A percentile compares a stretch with the other conserved stretches of the same genome.
Conservation (phyloP, 2,329 filamentous ascomycete species). For the Myotisia sp. region DNA sequence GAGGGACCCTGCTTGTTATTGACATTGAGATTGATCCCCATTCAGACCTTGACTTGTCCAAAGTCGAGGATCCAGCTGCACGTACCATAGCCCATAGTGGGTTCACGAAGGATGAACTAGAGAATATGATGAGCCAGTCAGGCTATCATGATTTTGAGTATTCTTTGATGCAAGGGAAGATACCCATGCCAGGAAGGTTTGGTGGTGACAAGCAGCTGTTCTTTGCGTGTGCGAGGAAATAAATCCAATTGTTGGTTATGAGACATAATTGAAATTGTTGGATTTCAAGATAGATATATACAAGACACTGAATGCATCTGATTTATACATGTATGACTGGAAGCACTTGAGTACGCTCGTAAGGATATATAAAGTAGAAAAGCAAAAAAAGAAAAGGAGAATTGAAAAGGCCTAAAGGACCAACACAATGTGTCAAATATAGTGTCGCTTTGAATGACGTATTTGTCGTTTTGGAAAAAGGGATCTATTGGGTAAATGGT, state of each 20-base stretch:
- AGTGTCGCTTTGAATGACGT: no score
- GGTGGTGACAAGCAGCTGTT: constrained; percentile 9
- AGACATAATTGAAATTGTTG: not conserved
- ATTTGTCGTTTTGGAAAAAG: no score
- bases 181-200: constrained; percentile 5
- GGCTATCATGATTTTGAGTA: constrained; percentile 9
- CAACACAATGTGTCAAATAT: no score
- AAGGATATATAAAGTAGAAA: not conserved
- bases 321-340: constrained; percentile 1
- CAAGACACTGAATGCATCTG: no score
- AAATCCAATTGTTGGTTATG: not conserved
- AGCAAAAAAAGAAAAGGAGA: not conserved
- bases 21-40: constrained; percentile 7
- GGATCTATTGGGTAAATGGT: no score
- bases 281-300: not conserved
- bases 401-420: no score
- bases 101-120: constrained; percentile 8
- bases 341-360: not conserved
- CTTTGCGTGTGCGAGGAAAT: constrained; percentile 10
- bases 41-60: not conserved
- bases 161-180: constrained; percentile 8
- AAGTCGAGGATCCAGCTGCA: constrained; percentile 2
- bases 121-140: constrained; percentile 5
- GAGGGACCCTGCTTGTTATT: constrained; percentile 10
- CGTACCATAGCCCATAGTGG: constrained; percentile 11